phyloP scores from a whole-genome alignment of 78 protist genomes.

The Acrasis kona region DNA sequence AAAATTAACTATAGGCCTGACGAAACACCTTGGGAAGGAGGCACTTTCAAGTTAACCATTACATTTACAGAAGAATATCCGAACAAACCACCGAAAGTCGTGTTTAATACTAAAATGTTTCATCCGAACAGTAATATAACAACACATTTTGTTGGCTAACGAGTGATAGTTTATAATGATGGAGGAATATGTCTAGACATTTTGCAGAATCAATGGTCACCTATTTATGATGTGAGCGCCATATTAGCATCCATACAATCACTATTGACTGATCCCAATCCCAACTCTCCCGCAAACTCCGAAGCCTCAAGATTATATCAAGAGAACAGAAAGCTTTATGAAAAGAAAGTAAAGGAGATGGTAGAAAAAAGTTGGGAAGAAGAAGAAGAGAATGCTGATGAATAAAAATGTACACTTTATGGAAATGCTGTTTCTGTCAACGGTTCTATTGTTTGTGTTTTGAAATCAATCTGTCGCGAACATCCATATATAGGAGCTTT shows the following conservation, averaged over 20 bases:
- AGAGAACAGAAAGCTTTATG: conserved; percentile 92
- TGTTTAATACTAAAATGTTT: conserved; percentile 88
- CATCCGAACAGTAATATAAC: conserved; percentile 86
- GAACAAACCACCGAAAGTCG: conserved; percentile 95
- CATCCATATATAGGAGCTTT: too few relatives aligned
- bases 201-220: conserved; percentile 97
- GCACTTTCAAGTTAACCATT: conserved; percentile 88
- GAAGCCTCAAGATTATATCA: conserved; percentile 94
- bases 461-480: too few relatives aligned
- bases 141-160: conserved; percentile 1
- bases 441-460: too few relatives aligned
- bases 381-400: too few relatives aligned
- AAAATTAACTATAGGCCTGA: conserved; percentile 57
- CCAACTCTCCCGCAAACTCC: conserved; percentile 96
- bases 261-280: conserved; percentile 98
- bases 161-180: conserved; percentile 90
- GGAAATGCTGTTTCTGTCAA: too few relatives aligned
- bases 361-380: conserved; percentile 91
- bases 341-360: conserved; percentile 80
- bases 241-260: conserved; percentile 98
- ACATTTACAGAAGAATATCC: conserved; percentile 97
- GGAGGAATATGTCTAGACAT: conserved; percentile 99
- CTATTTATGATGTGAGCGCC: conserved; percentile 96
- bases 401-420: too few relatives aligned
- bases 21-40: conserved; percentile 98